These are phyloP conservation scores for Articulospora tetracladia DNA, from an alignment of 495 filamentous ascomycete species.

Conservation along the genomic window DNA sequence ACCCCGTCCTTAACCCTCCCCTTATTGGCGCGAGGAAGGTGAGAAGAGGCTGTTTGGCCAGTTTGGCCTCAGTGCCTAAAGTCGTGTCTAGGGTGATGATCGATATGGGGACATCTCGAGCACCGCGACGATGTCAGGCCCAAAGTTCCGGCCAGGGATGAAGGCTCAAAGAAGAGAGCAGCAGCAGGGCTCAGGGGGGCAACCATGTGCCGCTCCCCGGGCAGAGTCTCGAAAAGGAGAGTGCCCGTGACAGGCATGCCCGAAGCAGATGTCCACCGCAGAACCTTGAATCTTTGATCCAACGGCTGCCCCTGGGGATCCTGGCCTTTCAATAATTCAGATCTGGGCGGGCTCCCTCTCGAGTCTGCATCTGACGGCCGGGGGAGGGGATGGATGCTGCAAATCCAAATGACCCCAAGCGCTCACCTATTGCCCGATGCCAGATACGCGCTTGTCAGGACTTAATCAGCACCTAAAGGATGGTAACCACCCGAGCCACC, in stretches of 20 bases:
- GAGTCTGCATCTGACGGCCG: not conserved
- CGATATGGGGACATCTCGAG: conserved; percentile 16
- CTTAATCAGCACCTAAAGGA: conserved; percentile 12
- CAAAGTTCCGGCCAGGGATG: conserved; percentile 3
- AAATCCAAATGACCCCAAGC: not conserved
- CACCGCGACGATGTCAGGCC: conserved; percentile 15
- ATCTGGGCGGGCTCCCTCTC: not conserved
- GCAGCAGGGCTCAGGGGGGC: not conserved
- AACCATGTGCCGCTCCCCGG: conserved; percentile 18
- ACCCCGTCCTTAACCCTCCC: not conserved
- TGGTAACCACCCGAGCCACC: conserved; percentile 7
- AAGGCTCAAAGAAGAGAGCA: not conserved
- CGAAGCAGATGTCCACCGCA: conserved; percentile 4
- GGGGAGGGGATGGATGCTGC: not conserved
- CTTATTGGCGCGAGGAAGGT: conserved; percentile 15
- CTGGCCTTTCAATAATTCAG: conserved; percentile 21
- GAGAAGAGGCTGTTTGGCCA: not conserved
- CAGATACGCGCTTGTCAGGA: conserved; percentile 11
- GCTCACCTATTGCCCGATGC: conserved; percentile 3
- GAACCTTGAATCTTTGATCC: conserved; percentile 2
- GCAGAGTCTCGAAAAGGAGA: conserved; percentile 12
- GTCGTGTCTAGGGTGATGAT: conserved; percentile 24
- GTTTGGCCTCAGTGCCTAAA: conserved; percentile 20
- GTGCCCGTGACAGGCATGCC: conserved; percentile 16
- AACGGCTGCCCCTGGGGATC: not conserved